These are phyloP conservation scores for Scenedesmus sp. DNA, from an alignment of 163 green algal genomes.

Conservation along the genomic window DNA sequence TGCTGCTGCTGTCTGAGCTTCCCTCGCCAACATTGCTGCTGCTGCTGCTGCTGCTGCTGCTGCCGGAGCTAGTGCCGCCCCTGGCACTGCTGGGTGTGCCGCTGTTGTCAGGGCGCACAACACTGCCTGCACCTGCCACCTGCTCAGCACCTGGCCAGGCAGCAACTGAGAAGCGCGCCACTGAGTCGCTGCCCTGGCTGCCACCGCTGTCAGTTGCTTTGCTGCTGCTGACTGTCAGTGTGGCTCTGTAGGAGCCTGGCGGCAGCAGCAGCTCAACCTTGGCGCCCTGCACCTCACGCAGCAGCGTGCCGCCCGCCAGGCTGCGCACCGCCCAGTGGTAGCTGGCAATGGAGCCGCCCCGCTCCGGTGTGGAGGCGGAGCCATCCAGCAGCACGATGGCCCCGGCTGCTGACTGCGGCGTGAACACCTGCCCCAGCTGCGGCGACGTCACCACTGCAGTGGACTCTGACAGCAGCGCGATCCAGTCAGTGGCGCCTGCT, in stretches of 20 bases:
- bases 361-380: slow-evolving; percentile 15
- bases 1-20: background rate
- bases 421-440: background rate
- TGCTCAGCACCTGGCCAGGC: background rate
- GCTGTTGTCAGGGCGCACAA: background rate
- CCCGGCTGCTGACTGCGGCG: background rate
- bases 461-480: background rate
- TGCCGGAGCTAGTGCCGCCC: background rate
- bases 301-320: background rate
- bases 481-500: background rate
- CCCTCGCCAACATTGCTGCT: background rate
- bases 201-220: background rate
- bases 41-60: background rate
- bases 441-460: slow-evolving; percentile 8
- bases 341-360: background rate
- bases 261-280: slow-evolving; percentile 2
- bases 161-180: background rate
- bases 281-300: background rate
- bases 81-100: background rate
- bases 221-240: slow-evolving; percentile 19
- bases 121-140: background rate
- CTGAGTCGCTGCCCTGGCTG: background rate
- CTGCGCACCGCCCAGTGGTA: slow-evolving; percentile 6
- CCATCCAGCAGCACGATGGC: slow-evolving; percentile 35
- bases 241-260: background rate